A percentile compares a stretch with the other conserved stretches of the same genome.
These are phyloP conservation scores for Salix purpurea DNA, from an alignment of 345 rosid genomes.

Conservation along the genomic window DNA sequence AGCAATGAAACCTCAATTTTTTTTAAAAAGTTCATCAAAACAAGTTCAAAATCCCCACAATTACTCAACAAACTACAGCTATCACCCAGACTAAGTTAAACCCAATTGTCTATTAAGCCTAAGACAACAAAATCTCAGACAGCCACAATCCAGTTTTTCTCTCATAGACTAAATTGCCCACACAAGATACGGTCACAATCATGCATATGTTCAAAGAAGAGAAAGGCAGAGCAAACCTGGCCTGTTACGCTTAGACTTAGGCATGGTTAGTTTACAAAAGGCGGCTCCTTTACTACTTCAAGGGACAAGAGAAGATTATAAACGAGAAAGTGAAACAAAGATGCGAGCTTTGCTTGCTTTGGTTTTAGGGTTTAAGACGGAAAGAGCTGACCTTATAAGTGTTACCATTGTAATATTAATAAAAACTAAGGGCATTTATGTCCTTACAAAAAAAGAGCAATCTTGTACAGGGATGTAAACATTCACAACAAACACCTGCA, in stretches of 20 bases:
- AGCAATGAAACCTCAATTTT: neutral
- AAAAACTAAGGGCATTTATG: neutral
- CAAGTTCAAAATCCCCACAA: neutral
- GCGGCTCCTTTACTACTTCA: neutral
- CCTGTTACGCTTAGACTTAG: conserved; percentile 88
- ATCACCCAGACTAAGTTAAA: too few relatives aligned
- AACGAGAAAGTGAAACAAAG: neutral
- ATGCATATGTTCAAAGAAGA: neutral
- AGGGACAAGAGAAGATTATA: neutral
- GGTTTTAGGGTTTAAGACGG: neutral
- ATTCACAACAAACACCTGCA: neutral
- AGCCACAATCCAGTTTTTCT: neutral
- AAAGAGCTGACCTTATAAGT: neutral
- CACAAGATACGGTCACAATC: neutral
- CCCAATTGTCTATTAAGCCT: too few relatives aligned
- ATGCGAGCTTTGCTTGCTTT: neutral
- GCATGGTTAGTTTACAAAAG: conserved; percentile 41
- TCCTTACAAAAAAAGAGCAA: neutral
- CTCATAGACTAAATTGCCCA: neutral
- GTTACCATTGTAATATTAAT: neutral
- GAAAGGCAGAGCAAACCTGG: conserved; percentile 40
- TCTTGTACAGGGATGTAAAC: neutral
- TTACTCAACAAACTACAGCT: neutral
- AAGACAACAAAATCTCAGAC: neutral
- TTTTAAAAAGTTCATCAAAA: neutral